Base-by-base conservation (phyloP, 1,284 basidiomycete genomes). In the Mycena sp. region DNA sequence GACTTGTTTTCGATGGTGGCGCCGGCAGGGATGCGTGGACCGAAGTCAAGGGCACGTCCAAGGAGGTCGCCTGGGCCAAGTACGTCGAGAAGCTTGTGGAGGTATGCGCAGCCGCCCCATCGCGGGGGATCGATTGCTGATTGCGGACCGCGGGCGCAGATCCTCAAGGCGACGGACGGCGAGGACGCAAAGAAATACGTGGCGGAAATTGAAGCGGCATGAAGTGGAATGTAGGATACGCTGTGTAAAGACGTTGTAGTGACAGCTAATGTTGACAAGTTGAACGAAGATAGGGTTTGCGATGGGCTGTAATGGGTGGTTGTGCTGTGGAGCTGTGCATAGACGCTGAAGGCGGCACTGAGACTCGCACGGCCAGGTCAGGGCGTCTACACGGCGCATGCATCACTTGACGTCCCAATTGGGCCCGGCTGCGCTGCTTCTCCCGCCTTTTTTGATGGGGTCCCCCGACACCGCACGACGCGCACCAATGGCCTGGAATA, bases 1-100 rank as follows among this genome's bases (percentile, higher is more conserved):
- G 58, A 52, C 54, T 63, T 50, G 46, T 41, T 58, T 9, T 43
- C 26, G 46, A 38, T 28, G 23, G 41, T 45, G 23, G 35, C 59
- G 65, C 45, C 57, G 62, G 55, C 70, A 92, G 93, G 93, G 88
- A 94, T 74, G 95, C 95, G n/a, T 96, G 94, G 93, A 85, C 89
- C 46, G 75, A 72, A n/a, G 83, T 92, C 65, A 85, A 95, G 78
- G 94, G 90, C 32, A 85, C 78, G 38, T 83, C 86, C 55, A 85
- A 86, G 77, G 92, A 94, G 72, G 88, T 89, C 0, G 93, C 93
- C 16, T 78, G 84, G 78, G 74, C 77, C 53, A 81, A 85, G 72
- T 97, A 96, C 72, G 91, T 96, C 63, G 83, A 86, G 60, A 86
- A 87, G 69, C 83, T 97, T 68, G 70, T 90, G 68, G 80, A 83